Percentiles rank a stretch among this genome's conserved stretches.
Conservation (phyloP, 208 protist genomes). For the Trypanosoma avium region DNA sequence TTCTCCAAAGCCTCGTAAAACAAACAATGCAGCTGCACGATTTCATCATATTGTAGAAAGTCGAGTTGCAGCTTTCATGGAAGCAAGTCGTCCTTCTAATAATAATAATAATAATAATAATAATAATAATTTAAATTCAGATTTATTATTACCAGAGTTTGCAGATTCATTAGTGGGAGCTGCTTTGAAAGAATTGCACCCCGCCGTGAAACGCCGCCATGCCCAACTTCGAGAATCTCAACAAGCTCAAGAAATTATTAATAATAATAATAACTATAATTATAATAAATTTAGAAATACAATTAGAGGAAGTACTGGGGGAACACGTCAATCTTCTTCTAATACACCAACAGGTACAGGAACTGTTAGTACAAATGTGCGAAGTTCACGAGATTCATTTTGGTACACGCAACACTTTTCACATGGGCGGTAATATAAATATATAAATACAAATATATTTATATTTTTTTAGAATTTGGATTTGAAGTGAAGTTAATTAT, state of each 20-base stretch:
- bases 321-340: not conserved
- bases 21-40: conserved; percentile 9
- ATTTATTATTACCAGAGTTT: conserved; percentile 1
- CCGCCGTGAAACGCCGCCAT: conserved; percentile 25
- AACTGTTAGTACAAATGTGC: not conserved
- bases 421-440: too few species aligned
- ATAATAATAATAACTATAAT: too few species aligned
- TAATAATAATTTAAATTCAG: not conserved
- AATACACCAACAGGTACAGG: not conserved
- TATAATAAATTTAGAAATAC: too few species aligned
- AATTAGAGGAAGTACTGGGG: too few species aligned
- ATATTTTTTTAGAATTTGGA: too few species aligned
- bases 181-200: conserved; percentile 21
- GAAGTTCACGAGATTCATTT: not conserved
- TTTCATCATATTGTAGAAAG: conserved; percentile 28
- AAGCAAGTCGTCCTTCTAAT: too few species aligned
- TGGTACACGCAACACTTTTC: not conserved
- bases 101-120: not conserved
- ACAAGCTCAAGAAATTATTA: conserved; percentile 16
- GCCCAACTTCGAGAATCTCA: conserved; percentile 24
- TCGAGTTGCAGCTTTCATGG: conserved; percentile 16
- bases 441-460: too few species aligned
- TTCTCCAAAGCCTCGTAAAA: not conserved
- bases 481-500: too few species aligned
- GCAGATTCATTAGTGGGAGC: conserved; percentile 30